These are phyloP conservation scores for Cryptococcus jaspeensis DNA, from an alignment of 1,284 basidiomycete species.

Conservation along the genomic window DNA sequence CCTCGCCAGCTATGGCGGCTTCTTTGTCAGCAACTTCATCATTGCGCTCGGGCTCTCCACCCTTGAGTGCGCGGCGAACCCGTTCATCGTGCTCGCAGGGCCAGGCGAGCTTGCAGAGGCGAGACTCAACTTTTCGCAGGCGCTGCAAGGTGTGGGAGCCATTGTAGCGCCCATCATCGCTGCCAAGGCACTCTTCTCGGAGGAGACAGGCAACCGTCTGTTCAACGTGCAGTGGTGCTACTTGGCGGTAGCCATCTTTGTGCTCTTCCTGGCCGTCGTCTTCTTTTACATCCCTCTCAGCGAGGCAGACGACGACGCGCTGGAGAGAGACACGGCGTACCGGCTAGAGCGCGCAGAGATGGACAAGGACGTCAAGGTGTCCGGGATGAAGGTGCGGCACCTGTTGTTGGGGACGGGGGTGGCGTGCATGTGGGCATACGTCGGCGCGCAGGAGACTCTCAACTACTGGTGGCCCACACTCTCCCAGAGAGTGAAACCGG, in stretches of 20 bases:
- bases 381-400: conserved; percentile 21
- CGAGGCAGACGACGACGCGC: conserved; percentile 43
- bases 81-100: conserved; percentile 51
- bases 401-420: conserved; percentile 28
- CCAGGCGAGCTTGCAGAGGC: conserved; percentile 44
- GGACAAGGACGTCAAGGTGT: conserved; percentile 13
- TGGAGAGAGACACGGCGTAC: conserved; percentile 34
- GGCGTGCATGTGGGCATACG: conserved; percentile 38
- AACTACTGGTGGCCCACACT: conserved; percentile 35
- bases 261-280: conserved; percentile 42
- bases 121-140: conserved; percentile 48
- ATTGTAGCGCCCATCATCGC: conserved; percentile 44
- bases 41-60: conserved; percentile 41
- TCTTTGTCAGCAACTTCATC: conserved; percentile 49
- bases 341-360: conserved; percentile 30
- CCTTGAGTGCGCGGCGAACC: conserved; percentile 48
- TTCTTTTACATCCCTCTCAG: conserved; percentile 49
- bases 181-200: conserved; percentile 38
- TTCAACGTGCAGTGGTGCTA: conserved; percentile 51
- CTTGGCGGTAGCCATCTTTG: conserved; percentile 48
- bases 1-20: conserved; percentile 42
- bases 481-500: conserved; percentile 21
- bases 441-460: conserved; percentile 47
- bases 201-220: conserved; percentile 23
- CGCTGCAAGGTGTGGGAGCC: conserved; percentile 44